Evolutionary conservation across 805 yeast species (phyloP).

Genomic region (Starmerella gropengiesseri): DNA sequence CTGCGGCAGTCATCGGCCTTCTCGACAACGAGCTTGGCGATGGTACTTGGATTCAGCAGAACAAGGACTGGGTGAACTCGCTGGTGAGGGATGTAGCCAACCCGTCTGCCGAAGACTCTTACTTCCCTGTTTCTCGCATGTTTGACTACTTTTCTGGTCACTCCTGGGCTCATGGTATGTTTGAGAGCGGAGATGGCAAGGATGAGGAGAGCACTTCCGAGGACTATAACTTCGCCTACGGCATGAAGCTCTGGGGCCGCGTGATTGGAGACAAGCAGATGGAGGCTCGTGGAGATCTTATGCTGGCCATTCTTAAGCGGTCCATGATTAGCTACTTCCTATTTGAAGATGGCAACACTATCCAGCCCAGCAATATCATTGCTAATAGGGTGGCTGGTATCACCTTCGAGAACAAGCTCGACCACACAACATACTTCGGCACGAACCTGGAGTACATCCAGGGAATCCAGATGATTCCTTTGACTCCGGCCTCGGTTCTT

Average conservation of each 20-base stretch:
- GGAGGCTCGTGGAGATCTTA: slow-evolving; percentile 49
- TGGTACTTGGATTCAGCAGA: slow-evolving; percentile 36
- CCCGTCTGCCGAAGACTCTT: slow-evolving; percentile 42
- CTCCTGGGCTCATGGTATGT: slow-evolving; percentile 68
- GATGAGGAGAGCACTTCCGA: slow-evolving; percentile 66
- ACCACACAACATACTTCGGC: slow-evolving; percentile 67
- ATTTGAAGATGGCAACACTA: slow-evolving; percentile 39
- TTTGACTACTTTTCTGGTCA: slow-evolving; percentile 71
- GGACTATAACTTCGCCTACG: slow-evolving; percentile 63
- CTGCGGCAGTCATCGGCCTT: slow-evolving; percentile 66
- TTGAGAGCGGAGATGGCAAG: slow-evolving; percentile 54
- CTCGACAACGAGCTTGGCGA: slow-evolving; percentile 47
- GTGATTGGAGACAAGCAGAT: slow-evolving; percentile 44
- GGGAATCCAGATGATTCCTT: slow-evolving; percentile 73
- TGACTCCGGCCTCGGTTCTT: slow-evolving; percentile 50
- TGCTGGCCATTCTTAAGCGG: slow-evolving; percentile 46
- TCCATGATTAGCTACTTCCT: slow-evolving; percentile 48
- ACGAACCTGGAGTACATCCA: slow-evolving; percentile 54
- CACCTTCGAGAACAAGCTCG: slow-evolving; percentile 63
- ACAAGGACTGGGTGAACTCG: slow-evolving; percentile 48
- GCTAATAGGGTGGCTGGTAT: slow-evolving; percentile 68
- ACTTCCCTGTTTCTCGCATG: slow-evolving; percentile 56
- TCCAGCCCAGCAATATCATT: slow-evolving; percentile 44
- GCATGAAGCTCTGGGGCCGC: slow-evolving; percentile 60
- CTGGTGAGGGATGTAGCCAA: slow-evolving; percentile 60